Evolutionary conservation across 495 filamentous ascomycete species (phyloP), one percentile per base, ranked within the genome.

Genomic region (Rostrohypoxylon terebratum): DNA sequence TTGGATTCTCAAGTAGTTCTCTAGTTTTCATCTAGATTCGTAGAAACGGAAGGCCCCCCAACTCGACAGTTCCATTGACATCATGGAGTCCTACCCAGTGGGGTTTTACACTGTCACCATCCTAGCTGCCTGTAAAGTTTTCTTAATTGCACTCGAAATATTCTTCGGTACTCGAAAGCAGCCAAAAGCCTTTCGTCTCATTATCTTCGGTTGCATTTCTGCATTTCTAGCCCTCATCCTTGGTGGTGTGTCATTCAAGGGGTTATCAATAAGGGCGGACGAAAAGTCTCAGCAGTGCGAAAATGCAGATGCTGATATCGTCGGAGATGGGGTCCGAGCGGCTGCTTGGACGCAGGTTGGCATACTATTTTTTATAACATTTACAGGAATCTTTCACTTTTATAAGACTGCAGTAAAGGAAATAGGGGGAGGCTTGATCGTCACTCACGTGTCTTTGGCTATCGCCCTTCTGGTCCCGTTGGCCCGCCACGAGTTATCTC

Each of bases 231-330:
- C 68, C 16, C 68, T 70, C 10, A 16, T 70, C n/a, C 68, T 70
- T 11, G 68, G 68, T 5, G 53, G 54, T 18, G 54, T 70, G 6
- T 65, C 68, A 11, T 70, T 70, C 28, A 54, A 48, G 16, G 67
- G 67, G 23, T 2, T 70, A 20, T 51, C 33, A 9, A 28, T 6
- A 20, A 59, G 53, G 23, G 60, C 36, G 21, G 18, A 54, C 13
- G 53, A 65, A 33, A 45, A 60, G 11, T n/a, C 45, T 13, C 54
- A 45, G 8, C 60, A 64, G 8, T 70, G 68, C 21, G 54, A 70
- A 33, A 55, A 45, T 47, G 68, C 68, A 18, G 74, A 76, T 53
- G 74, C 69, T n/a, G 74, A 76, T 55, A 71, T 76, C 6, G 74
- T 68, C 3, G 74, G 74, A 4, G 74, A 73, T 23, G 74, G 74